Evolutionary conservation across 2,329 filamentous ascomycete genomes (phyloP), one percentile per base, ranked within the genome.

Genomic region (Eurotiales sp.): DNA sequence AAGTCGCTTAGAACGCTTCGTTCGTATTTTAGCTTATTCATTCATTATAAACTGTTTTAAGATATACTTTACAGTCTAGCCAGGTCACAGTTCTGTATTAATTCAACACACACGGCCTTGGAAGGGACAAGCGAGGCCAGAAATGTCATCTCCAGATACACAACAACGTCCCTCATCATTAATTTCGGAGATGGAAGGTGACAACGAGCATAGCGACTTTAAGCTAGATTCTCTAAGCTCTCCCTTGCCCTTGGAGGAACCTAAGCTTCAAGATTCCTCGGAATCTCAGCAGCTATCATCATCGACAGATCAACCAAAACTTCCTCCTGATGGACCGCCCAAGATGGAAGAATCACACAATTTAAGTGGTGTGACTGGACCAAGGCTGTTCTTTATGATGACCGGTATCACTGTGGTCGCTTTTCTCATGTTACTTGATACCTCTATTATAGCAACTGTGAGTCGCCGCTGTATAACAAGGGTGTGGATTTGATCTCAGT

Each of bases 371-470:
- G 47, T 50, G 32, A 22, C 22, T 14, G 47, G 47, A 19, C 25
- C 41, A 36, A 42, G 21, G 8, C 32, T 50, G 30, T 21, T 44
- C 8, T 55, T 59, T 44, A 56, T 68, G n/a, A 59, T 73, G 15
- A 53, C 54, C 5, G 64, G 64, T 2, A 59, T 79, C 12, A 75
- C 73, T 0, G 54, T 75, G 3, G 71, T 69, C 7, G 68, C 70
- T 12, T 79, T 79, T 53, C 56, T 79, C 15, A 72, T 77, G 63
- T 57, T 80, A 54, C 56, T 82, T 3, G 79, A 82, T 51, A 74
- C 70, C 32, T 77, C 78, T 1, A 80, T 82, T 46, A 70, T 82
- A 48, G 68, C 72, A 8, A 82, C 79, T 4, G 79, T 70, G 19
- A 8, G 34, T 8, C 14, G 3, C n/a, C n/a, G n/a, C n/a, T n/a